phyloP scores from a whole-genome alignment of 805 yeast genomes.

The Kazachstania kunashirensis region DNA sequence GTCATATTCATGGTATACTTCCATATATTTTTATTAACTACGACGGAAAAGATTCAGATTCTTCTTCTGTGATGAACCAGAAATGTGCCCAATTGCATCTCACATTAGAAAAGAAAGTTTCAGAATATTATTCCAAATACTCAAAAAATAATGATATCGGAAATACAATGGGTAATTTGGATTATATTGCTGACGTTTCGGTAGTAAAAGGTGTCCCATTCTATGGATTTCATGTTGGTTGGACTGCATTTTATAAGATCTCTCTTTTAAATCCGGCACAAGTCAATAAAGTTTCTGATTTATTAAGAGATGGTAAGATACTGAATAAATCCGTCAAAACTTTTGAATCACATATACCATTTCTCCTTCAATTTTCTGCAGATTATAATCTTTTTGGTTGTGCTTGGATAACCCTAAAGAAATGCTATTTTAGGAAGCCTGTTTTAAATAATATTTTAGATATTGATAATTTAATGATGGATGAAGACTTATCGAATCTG shows the following conservation, averaged over 20 bases:
- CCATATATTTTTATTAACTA: slow-evolving; percentile 74
- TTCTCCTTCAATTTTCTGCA: slow-evolving; percentile 60
- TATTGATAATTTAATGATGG: slow-evolving; percentile 22
- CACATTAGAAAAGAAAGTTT: slow-evolving; percentile 34
- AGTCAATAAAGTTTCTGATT: slow-evolving; percentile 43
- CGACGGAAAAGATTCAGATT: slow-evolving; percentile 31
- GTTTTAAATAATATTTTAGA: slow-evolving; percentile 30
- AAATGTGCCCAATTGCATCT: slow-evolving; percentile 34
- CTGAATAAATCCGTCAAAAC: slow-evolving; percentile 36
- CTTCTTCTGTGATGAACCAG: slow-evolving; percentile 18
- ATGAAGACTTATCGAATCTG: slow-evolving; percentile 29
- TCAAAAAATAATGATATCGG: neutral
- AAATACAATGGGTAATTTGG: slow-evolving; percentile 13
- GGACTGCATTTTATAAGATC: slow-evolving; percentile 57
- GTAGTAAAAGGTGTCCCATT: slow-evolving; percentile 70
- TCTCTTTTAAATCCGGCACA: slow-evolving; percentile 55
- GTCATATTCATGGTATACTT: slow-evolving; percentile 75
- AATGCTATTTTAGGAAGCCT: slow-evolving; percentile 50
- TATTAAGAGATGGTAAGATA: slow-evolving; percentile 37
- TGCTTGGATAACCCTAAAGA: slow-evolving; percentile 51
- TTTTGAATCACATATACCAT: slow-evolving; percentile 77
- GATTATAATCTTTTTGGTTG: slow-evolving; percentile 84
- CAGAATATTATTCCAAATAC: slow-evolving; percentile 4
- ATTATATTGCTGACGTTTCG: slow-evolving; percentile 49
- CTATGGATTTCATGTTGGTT: slow-evolving; percentile 72